A percentile compares a stretch with the other conserved stretches of the same genome.
These are phyloP conservation scores for Boletus sp. DNA, from an alignment of 768 basidiomycete genomes.

Conservation along the genomic window DNA sequence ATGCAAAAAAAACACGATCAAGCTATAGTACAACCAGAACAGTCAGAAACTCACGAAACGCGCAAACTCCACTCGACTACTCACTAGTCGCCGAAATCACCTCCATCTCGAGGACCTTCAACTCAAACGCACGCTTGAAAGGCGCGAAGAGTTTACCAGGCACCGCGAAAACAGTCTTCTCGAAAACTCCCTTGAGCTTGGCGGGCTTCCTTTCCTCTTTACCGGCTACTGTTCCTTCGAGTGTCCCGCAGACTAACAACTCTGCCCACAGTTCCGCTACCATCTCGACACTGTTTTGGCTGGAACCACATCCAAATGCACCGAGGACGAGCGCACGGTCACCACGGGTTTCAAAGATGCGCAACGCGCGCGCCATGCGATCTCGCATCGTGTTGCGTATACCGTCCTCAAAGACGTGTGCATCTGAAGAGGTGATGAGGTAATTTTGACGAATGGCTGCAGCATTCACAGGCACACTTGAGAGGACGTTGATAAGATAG, in stretches of 20 bases:
- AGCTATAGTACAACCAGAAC: not conserved
- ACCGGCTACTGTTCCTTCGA: slow-evolving; percentile 19
- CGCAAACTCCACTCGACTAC: slow-evolving; percentile 3
- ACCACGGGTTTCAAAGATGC: slow-evolving; percentile 42
- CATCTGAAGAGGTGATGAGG: slow-evolving; percentile 32
- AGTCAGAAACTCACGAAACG: not conserved
- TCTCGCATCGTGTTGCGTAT: slow-evolving; percentile 45
- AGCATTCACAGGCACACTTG: slow-evolving; percentile 44
- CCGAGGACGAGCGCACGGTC: slow-evolving; percentile 42
- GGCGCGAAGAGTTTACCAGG: slow-evolving; percentile 35
- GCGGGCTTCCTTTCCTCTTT: slow-evolving; percentile 23
- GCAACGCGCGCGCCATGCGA: slow-evolving; percentile 46
- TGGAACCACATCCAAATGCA: slow-evolving; percentile 45
- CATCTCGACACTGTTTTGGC: slow-evolving; percentile 40
- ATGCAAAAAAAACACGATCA: not conserved
- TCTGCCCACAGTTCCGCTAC: slow-evolving; percentile 48
- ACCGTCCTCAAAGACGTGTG: slow-evolving; percentile 36
- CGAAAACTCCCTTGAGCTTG: slow-evolving; percentile 41
- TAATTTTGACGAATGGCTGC: slow-evolving; percentile 41
- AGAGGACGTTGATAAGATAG: slow-evolving; percentile 39
- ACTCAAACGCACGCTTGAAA: slow-evolving; percentile 42
- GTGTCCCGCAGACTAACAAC: slow-evolving; percentile 37
- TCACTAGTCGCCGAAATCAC: slow-evolving; percentile 30
- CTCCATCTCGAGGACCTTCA: slow-evolving; percentile 38
- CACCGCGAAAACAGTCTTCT: slow-evolving; percentile 43